Evolutionary conservation across 2,329 filamentous ascomycete species (phyloP).

Genomic region (Ceratocystis smalleyi): DNA sequence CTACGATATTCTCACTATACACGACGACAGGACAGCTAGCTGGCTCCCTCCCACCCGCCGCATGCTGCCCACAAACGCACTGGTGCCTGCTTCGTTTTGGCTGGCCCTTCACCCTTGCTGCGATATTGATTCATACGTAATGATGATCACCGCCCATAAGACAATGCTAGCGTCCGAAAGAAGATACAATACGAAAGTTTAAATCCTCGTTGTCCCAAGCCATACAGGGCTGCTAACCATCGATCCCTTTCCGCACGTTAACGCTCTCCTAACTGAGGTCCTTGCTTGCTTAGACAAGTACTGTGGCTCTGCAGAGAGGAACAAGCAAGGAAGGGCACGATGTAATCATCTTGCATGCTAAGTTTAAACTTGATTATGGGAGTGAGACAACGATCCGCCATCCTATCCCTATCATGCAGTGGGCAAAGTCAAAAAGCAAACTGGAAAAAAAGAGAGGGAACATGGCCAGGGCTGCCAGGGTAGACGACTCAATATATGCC

Average conservation of each 20-base stretch:
- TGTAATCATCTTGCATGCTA: background rate
- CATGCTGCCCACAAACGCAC: too few relatives aligned
- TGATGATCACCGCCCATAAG: background rate
- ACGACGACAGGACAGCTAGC: too few relatives aligned
- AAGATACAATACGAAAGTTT: background rate
- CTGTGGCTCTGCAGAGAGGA: background rate
- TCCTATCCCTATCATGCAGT: background rate
- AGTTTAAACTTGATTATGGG: background rate
- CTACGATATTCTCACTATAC: too few relatives aligned
- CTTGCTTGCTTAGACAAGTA: too few relatives aligned
- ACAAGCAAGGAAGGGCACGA: background rate
- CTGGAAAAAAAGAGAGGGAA: background rate
- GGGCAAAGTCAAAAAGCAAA: background rate
- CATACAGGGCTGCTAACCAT: background rate
- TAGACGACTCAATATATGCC: background rate
- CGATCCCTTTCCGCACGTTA: background rate
- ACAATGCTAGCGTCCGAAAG: background rate
- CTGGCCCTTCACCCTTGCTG: background rate
- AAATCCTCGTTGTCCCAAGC: background rate
- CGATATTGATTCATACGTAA: background rate
- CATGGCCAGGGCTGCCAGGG: background rate
- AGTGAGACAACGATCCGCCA: background rate
- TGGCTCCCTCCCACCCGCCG: too few relatives aligned
- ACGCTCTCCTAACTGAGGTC: too few relatives aligned
- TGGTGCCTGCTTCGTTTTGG: background rate